phyloP scores from a whole-genome alignment of 2,329 filamentous ascomycete species.

The Colletotrichum sp. region DNA sequence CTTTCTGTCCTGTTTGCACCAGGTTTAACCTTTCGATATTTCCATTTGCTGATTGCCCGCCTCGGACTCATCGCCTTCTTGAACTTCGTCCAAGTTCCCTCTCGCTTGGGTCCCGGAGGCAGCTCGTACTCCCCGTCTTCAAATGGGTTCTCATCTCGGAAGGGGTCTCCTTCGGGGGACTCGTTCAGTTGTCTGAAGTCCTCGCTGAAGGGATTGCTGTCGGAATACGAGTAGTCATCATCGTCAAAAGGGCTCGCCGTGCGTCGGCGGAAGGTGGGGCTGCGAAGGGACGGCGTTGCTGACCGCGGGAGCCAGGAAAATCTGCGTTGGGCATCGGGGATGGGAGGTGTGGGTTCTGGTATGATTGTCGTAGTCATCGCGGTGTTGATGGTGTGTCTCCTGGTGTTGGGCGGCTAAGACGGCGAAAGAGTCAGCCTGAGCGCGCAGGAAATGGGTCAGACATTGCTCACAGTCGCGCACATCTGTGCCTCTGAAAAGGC shows the following conservation, averaged over 20 bases:
- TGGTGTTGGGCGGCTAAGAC: neutral
- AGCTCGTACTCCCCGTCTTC: constrained; percentile 19
- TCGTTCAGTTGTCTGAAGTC: constrained; percentile 11
- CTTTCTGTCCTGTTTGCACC: neutral
- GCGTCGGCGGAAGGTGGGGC: constrained; percentile 9
- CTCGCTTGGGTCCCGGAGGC: neutral
- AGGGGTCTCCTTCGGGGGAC: neutral
- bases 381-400: constrained; percentile 14
- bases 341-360: constrained; percentile 10
- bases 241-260: constrained; percentile 10
- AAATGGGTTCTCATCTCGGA: neutral
- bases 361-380: constrained; percentile 14
- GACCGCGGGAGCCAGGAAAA: constrained; percentile 15
- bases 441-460: neutral
- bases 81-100: constrained; percentile 13
- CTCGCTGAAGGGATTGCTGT: constrained; percentile 14
- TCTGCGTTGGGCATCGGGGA: neutral
- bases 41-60: constrained; percentile 15
- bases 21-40: constrained; percentile 14
- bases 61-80: constrained; percentile 20
- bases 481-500: constrained; percentile 16
- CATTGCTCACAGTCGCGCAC: neutral
- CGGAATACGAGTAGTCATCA: constrained; percentile 9
- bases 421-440: neutral
- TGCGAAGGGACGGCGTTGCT: constrained; percentile 6